These are phyloP conservation scores for Musa acuminata DNA, from an alignment of 176 grass and related monocot genomes.

Conservation along the genomic window DNA sequence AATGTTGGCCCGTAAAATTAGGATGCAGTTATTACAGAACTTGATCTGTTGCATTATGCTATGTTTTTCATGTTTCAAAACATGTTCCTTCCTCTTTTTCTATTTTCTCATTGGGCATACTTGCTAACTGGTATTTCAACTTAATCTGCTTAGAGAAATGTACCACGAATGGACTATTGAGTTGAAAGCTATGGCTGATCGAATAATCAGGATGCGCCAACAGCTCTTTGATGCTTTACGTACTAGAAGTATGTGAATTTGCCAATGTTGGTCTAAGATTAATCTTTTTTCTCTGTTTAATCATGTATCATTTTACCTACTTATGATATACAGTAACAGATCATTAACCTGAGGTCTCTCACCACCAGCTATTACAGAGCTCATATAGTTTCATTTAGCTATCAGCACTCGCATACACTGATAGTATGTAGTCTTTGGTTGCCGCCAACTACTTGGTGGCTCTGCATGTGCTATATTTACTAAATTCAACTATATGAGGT, in stretches of 20 bases:
- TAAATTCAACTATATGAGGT: no score
- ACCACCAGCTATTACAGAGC: not conserved
- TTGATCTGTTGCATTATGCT: not conserved
- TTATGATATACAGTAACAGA: no score
- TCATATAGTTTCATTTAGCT: not conserved
- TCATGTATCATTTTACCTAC: not conserved
- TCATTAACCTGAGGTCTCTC: no score
- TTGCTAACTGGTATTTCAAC: conserved; percentile 16
- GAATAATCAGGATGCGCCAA: conserved; percentile 91
- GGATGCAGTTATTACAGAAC: not conserved
- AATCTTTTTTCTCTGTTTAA: not conserved
- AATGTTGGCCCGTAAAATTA: not conserved
- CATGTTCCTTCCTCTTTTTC: not conserved
- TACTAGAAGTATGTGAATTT: conserved; percentile 47
- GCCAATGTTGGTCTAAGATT: not conserved
- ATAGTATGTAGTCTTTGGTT: no score
- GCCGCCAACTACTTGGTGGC: no score
- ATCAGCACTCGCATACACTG: not conserved
- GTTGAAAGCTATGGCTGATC: conserved; percentile 93
- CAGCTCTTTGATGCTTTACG: conserved; percentile 73
- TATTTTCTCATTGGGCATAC: not conserved
- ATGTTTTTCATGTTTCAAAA: not conserved
- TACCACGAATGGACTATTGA: conserved; percentile 89
- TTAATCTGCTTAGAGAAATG: conserved; percentile 41
- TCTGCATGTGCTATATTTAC: no score